phyloP scores from a whole-genome alignment of 2,329 filamentous ascomycete genomes.

The Colletotrichum godetiae region DNA sequence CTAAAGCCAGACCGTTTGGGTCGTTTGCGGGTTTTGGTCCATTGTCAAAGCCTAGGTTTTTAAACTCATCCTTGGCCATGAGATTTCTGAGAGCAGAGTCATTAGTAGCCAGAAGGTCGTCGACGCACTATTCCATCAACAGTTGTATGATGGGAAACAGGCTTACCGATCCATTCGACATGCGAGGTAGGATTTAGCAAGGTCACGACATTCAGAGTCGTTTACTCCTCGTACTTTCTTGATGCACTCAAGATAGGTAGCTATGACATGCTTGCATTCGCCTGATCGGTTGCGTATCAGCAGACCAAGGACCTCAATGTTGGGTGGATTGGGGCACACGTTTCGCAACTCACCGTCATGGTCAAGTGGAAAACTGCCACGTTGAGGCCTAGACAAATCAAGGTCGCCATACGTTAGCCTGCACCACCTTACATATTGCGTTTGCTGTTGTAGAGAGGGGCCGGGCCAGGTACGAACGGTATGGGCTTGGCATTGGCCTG shows the following conservation, averaged over 20 bases:
- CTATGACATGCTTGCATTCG: constrained; percentile 93
- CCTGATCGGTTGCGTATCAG: constrained; percentile 59
- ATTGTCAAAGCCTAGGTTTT: constrained; percentile 83
- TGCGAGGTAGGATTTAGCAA: constrained; percentile 88
- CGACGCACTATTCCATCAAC: not conserved
- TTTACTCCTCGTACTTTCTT: constrained; percentile 87
- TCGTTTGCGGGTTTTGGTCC: constrained; percentile 36
- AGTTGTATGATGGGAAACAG: not conserved
- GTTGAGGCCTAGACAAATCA: constrained; percentile 73
- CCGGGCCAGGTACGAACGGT: constrained; percentile 64
- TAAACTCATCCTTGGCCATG: constrained; percentile 96
- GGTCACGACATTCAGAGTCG: constrained; percentile 82
- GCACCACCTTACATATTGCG: not conserved
- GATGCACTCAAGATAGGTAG: constrained; percentile 86
- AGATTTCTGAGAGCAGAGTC: constrained; percentile 73
- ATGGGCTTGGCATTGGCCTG: constrained; percentile 74
- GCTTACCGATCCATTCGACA: constrained; percentile 93
- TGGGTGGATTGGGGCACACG: not conserved
- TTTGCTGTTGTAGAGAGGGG: not conserved
- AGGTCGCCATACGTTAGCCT: not conserved
- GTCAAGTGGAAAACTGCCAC: constrained; percentile 95
- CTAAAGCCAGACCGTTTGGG: constrained; percentile 4
- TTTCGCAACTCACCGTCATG: constrained; percentile 73
- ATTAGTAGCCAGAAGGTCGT: not conserved
- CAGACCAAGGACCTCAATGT: not conserved